Percentiles rank a stretch among this genome's conserved stretches.
These are phyloP conservation scores for Myriangium duriaei DNA, from an alignment of 2,329 filamentous ascomycete species.

Conservation along the genomic window DNA sequence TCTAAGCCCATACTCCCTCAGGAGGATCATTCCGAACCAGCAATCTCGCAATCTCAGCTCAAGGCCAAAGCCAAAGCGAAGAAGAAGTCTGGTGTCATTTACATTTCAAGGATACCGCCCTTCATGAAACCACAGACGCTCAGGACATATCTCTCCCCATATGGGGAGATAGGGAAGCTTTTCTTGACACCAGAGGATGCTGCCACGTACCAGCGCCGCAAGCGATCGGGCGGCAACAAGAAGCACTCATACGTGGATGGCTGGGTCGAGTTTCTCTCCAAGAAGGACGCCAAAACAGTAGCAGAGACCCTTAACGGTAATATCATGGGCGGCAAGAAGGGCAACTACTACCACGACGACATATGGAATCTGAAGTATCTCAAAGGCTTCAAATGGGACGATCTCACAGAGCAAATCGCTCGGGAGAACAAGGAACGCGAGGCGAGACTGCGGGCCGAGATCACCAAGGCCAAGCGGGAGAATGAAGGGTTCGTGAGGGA, in stretches of 20 bases:
- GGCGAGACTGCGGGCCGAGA: conserved; percentile 64
- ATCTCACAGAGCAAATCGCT: conserved; percentile 62
- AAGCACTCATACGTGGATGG: conserved; percentile 72
- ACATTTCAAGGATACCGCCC: conserved; percentile 71
- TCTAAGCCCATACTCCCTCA: conserved; percentile 12
- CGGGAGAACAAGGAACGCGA: conserved; percentile 70
- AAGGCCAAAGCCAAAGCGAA: conserved; percentile 54
- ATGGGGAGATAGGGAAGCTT: conserved; percentile 52
- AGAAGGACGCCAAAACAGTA: conserved; percentile 63
- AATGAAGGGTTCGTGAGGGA: conserved; percentile 73
- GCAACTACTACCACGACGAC: conserved; percentile 72
- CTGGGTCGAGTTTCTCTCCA: conserved; percentile 71
- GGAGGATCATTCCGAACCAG: conserved; percentile 15
- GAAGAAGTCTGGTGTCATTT: conserved; percentile 66
- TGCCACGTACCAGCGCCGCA: conserved; percentile 50
- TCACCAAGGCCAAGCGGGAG: conserved; percentile 61
- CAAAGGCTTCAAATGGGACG: conserved; percentile 69
- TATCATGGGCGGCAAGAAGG: conserved; percentile 73
- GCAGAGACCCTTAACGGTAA: conserved; percentile 65
- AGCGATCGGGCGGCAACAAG: conserved; percentile 67
- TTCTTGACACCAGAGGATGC: conserved; percentile 70
- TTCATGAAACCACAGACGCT: conserved; percentile 80
- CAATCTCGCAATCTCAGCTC: conserved; percentile 39
- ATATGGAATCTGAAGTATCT: conserved; percentile 77
- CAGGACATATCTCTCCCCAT: conserved; percentile 59